Evolutionary conservation across 768 basidiomycete genomes (phyloP).

Genomic region (Harrya chromipes): DNA sequence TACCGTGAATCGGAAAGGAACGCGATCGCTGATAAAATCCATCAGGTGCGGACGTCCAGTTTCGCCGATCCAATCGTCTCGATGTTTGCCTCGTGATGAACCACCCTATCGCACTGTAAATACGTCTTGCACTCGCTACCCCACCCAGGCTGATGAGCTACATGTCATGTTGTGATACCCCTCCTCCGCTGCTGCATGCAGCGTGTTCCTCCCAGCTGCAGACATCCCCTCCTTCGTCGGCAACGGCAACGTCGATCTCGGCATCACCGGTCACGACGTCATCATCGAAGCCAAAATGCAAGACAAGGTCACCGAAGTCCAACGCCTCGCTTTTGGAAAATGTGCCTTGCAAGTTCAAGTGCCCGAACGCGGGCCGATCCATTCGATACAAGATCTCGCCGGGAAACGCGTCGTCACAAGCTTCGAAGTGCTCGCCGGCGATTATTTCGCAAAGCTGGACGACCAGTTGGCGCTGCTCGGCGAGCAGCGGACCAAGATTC

Average conservation of each 20-base stretch:
- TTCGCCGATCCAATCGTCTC: slow-evolving; percentile 79
- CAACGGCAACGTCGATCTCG: slow-evolving; percentile 93
- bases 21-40: neutral
- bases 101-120: slow-evolving; percentile 90
- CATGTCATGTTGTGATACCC: no score
- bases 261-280: slow-evolving; percentile 98
- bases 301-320: slow-evolving; percentile 68
- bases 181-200: slow-evolving; percentile 27
- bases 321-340: slow-evolving; percentile 89
- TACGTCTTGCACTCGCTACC: neutral
- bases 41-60: slow-evolving; percentile 92
- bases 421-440: slow-evolving; percentile 83
- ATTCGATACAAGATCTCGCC: slow-evolving; percentile 73
- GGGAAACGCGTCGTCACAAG: slow-evolving; percentile 94
- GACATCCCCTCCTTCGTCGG: slow-evolving; percentile 99
- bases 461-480: slow-evolving; percentile 47
- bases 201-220: slow-evolving; percentile 93
- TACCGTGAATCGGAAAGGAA: neutral
- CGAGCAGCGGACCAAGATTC: slow-evolving; percentile 71
- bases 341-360: slow-evolving; percentile 90
- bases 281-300: slow-evolving; percentile 89
- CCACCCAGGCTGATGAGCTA: no score
- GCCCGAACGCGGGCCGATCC: slow-evolving; percentile 68
- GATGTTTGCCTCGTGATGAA: slow-evolving; percentile 95
- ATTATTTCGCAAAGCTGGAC: slow-evolving; percentile 74